phyloP scores from a whole-genome alignment of 2,329 filamentous ascomycete genomes.

The Cephalotrichum gorgonifer region DNA sequence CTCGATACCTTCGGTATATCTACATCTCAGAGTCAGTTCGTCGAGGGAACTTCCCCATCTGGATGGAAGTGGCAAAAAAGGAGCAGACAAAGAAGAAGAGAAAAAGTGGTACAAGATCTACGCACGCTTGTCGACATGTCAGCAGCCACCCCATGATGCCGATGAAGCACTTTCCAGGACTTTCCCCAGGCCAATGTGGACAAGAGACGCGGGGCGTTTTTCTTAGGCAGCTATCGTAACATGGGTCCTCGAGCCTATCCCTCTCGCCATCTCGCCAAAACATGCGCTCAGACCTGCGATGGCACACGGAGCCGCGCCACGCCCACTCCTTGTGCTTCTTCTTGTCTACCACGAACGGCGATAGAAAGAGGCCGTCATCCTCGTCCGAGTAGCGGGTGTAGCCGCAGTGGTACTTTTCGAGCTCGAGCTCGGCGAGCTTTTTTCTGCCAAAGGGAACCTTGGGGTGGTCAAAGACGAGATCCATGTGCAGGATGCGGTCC shows the following conservation, averaged over 20 bases:
- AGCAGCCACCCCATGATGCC: conserved; percentile 20
- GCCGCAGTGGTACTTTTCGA: conserved; percentile 4
- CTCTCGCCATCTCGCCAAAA: not conserved
- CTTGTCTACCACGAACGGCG: conserved; percentile 2
- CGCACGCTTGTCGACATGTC: conserved; percentile 16
- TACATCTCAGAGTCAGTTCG: no score
- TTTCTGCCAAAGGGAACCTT: no score
- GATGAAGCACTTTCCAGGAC: conserved; percentile 11
- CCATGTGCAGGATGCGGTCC: conserved; percentile 12
- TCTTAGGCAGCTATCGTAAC: not conserved
- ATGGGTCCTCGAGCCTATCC: not conserved
- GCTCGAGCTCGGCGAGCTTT: not conserved
- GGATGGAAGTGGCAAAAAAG: not conserved
- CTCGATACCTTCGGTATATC: conserved; percentile 16
- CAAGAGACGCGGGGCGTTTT: not conserved
- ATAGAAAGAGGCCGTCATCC: no score
- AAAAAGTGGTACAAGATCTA: not conserved
- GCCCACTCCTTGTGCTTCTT: conserved; percentile 10
- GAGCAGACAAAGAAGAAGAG: not conserved
- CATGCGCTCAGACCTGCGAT: conserved; percentile 8
- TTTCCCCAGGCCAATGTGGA: conserved; percentile 10
- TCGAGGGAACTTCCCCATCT: no score
- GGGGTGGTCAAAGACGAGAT: conserved; percentile 12
- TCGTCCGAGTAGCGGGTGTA: conserved; percentile 6
- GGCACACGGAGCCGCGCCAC: conserved; percentile 17